Base-by-base conservation (phyloP, 345 rosid species). In the Cardiospermum halicacabum region DNA sequence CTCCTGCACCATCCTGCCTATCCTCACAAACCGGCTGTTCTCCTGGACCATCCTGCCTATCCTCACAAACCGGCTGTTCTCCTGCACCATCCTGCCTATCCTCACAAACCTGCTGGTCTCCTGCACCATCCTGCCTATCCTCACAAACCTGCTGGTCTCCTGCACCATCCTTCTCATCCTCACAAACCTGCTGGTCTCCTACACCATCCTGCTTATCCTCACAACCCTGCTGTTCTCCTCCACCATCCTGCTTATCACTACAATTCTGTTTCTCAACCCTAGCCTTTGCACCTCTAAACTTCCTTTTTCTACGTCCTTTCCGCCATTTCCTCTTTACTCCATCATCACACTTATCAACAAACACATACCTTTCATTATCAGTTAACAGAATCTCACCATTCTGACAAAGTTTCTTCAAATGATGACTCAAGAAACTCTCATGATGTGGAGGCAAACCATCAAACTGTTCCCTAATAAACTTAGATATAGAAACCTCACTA, bases 401-500 rank as follows among this genome's bases (percentile, higher is more conserved):
- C 53, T 12, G 6, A 60, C 65, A 70, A 40, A 74, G 78, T 66
- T 49, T 74, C 65, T 43, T 47, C 78, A 77, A 71, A 70, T 77
- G 75, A 77, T 77, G 81, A 67, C 58, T 64, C 69, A 77, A 59
- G 49, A 67, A 74, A 53, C 68, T 56, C 11, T 60, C 70, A 63
- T 77, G 78, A 5, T 49, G 78, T 57, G 58, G 70, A 3, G 81
- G 75, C 68, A 77, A 67, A 59, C 26, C 68, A 65, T 64, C 39
- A 25, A 50, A 64, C 39, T 74, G 70, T 30, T 59, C 68, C 34
- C 45, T 64, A n/a, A 77, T 32, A 64, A 21, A 74, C 37, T 34
- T 39, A 1, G 71, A 71, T 65, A 74, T 68, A 3, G 57, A 72
- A 49, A 42, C 75, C 62, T 59, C 58, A 19, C 27, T 67, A 0